Percentiles rank a stretch among this genome's conserved stretches.
Evolutionary conservation across 257 asterid genomes (phyloP).

Genomic region (Solanum piurae): DNA sequence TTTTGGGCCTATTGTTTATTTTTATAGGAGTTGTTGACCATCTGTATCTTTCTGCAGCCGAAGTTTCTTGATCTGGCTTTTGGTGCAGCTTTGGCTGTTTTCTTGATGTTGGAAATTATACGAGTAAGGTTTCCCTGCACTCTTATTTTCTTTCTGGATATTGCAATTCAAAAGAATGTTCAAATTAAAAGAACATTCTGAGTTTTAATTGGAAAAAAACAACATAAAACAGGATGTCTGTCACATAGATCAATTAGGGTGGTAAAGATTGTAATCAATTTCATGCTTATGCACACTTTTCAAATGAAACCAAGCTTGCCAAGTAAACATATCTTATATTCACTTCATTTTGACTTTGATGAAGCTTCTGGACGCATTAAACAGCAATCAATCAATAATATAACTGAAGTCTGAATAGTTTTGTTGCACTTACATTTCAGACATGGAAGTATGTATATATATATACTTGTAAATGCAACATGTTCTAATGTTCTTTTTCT

Average conservation of each 20-base stretch:
- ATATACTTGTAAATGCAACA: not conserved
- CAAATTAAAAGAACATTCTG: not conserved
- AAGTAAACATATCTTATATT: not conserved
- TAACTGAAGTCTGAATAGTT: not conserved
- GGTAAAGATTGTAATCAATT: not conserved
- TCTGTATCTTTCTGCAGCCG: constrained; percentile 25
- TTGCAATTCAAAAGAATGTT: not conserved
- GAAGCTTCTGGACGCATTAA: not conserved
- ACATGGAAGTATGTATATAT: not conserved
- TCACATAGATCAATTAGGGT: not conserved
- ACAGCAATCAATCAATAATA: not conserved
- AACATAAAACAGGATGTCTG: not conserved
- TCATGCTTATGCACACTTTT: not conserved
- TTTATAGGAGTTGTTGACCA: not conserved
- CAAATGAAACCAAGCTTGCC: not conserved
- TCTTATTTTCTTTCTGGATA: not conserved
- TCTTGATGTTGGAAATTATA: constrained; percentile 74
- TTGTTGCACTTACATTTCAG: not conserved
- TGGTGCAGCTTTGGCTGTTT: constrained; percentile 91
- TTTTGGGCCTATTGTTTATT: not conserved
- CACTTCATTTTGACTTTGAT: not conserved
- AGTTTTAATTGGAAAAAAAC: not conserved
- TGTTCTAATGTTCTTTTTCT: not conserved
- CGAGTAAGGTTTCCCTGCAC: constrained; percentile 52
- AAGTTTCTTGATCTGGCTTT: constrained; percentile 63